phyloP scores from a whole-genome alignment of 192 early-diverging fungal genomes.

The Coemansia sp. region DNA sequence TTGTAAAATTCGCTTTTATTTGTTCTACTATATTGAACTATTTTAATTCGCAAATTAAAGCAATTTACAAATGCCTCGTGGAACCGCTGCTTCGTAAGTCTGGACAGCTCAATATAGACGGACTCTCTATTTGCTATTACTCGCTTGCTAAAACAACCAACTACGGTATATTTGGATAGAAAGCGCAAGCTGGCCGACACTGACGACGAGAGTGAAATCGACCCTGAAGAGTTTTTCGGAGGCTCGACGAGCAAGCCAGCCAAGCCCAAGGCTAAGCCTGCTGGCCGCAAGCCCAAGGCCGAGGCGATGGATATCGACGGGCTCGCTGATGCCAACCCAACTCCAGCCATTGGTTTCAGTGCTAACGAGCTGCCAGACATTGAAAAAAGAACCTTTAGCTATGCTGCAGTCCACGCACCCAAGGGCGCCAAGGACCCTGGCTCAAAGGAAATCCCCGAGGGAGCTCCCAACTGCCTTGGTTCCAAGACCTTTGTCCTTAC shows the following conservation, averaged over 20 bases:
- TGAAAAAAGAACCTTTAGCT: constrained; percentile 31
- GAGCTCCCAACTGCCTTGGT: constrained; percentile 66
- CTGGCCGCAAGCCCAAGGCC: constrained; percentile 14
- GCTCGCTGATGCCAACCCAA: background rate
- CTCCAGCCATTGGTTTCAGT: constrained; percentile 27
- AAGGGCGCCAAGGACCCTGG: constrained; percentile 58
- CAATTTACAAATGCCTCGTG: constrained; percentile 1
- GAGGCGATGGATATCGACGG: constrained; percentile 24
- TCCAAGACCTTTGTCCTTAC: constrained; percentile 92
- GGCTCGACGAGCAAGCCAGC: background rate
- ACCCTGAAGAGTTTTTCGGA: constrained; percentile 40
- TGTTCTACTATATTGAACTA: background rate
- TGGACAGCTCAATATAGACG: background rate
- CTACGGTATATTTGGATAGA: constrained; percentile 4
- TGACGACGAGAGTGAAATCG: constrained; percentile 19
- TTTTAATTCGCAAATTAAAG: background rate
- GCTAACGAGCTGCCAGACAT: constrained; percentile 42
- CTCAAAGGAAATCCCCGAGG: constrained; percentile 70
- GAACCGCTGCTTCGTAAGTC: constrained; percentile 1
- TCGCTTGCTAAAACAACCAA: background rate
- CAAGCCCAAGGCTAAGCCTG: constrained; percentile 12
- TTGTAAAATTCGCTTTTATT: background rate
- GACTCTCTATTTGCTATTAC: background rate
- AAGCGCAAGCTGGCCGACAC: constrained; percentile 24
- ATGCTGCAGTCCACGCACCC: constrained; percentile 13